These are phyloP conservation scores for Blastobotrys persicus DNA, from an alignment of 1,139 yeast genomes.

Conservation along the genomic window DNA sequence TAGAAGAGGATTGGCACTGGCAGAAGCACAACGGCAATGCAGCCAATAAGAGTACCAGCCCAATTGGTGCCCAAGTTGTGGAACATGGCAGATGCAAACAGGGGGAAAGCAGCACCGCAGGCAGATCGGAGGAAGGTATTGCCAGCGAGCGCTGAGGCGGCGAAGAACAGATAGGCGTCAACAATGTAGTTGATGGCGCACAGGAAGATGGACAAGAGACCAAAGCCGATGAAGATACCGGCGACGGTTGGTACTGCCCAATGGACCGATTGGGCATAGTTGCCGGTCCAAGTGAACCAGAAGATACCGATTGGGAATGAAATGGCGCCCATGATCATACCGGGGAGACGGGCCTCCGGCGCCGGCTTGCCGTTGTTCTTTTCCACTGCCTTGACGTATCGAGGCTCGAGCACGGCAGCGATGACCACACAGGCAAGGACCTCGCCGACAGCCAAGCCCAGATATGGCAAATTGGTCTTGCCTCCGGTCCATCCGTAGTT, in stretches of 20 bases:
- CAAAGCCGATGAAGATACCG: conserved; percentile 69
- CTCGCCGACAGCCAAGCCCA: conserved; percentile 37
- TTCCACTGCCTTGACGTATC: conserved; percentile 42
- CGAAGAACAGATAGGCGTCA: conserved; percentile 72
- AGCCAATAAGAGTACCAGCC: conserved; percentile 79
- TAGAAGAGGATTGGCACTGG: conserved; percentile 78
- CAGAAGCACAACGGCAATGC: conserved; percentile 56
- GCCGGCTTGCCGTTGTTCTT: conserved; percentile 57
- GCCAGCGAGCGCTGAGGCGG: conserved; percentile 90
- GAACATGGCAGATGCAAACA: conserved; percentile 77
- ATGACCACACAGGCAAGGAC: conserved; percentile 6
- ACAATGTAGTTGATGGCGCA: conserved; percentile 77
- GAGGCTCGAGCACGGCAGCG: conserved; percentile 37
- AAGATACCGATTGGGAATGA: conserved; percentile 73
- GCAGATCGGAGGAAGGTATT: conserved; percentile 80
- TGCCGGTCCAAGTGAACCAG: conserved; percentile 87
- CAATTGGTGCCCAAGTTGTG: conserved; percentile 69
- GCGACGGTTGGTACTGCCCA: conserved; percentile 87
- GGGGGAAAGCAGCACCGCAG: conserved; percentile 74
- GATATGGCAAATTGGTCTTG: conserved; percentile 52
- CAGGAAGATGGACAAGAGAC: conserved; percentile 70
- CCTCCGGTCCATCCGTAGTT: conserved; percentile 53
- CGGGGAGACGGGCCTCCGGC: conserved; percentile 77
- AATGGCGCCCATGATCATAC: conserved; percentile 68
- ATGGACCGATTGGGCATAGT: conserved; percentile 61